phyloP scores from a whole-genome alignment of 495 filamentous ascomycete genomes.

The Bryoglossum gracile region DNA sequence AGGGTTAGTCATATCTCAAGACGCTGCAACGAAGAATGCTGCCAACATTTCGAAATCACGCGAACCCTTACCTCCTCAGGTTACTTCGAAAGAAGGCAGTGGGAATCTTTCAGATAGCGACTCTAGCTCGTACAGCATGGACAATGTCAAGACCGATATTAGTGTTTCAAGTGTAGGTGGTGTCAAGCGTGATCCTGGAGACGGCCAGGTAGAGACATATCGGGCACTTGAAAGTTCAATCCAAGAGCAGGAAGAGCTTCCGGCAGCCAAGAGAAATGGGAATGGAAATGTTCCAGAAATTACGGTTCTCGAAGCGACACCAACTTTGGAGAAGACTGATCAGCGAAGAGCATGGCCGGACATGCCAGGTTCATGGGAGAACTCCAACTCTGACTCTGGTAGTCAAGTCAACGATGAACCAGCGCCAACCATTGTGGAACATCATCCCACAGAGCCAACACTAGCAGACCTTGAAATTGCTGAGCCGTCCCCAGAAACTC shows the following conservation, averaged over 20 bases:
- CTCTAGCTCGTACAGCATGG: slow-evolving; percentile 4
- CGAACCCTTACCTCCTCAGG: slow-evolving; percentile 58
- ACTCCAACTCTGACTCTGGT: slow-evolving; percentile 28
- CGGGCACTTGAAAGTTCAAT: slow-evolving; percentile 1
- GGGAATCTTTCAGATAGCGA: slow-evolving; percentile 20
- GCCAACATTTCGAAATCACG: slow-evolving; percentile 41
- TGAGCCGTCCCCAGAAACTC: slow-evolving; percentile 28
- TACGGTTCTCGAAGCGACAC: slow-evolving; percentile 34
- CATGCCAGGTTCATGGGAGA: slow-evolving; percentile 32
- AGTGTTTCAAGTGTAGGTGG: background rate
- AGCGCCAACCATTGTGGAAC: background rate
- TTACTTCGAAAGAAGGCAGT: slow-evolving; percentile 55
- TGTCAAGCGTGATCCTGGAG: background rate
- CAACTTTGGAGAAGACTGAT: slow-evolving; percentile 31
- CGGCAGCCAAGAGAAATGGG: background rate
- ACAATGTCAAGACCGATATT: background rate
- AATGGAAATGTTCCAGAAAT: slow-evolving; percentile 35
- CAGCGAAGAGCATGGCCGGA: slow-evolving; percentile 27
- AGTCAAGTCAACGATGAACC: slow-evolving; percentile 14
- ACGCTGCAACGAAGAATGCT: slow-evolving; percentile 36
- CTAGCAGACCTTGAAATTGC: slow-evolving; percentile 33
- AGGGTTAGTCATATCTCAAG: slow-evolving; percentile 50
- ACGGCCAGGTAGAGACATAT: slow-evolving; percentile 3
- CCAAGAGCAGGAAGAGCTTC: background rate
- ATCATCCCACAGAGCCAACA: slow-evolving; percentile 24